phyloP scores from a whole-genome alignment of 2,329 filamentous ascomycete genomes.

The Aspergillus ruber region DNA sequence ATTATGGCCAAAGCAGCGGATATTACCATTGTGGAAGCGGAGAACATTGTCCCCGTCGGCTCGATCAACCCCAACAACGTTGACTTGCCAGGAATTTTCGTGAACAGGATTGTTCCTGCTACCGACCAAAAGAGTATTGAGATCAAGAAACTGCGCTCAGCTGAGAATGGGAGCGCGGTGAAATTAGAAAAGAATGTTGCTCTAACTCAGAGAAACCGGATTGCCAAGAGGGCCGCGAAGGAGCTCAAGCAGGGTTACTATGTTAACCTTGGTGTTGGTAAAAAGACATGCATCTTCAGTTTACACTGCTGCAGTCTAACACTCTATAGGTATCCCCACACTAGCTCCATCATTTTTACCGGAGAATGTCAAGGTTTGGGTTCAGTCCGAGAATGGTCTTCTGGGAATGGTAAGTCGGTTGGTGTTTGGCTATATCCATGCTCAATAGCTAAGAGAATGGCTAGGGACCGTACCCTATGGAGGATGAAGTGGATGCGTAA shows the following conservation, averaged over 20 bases:
- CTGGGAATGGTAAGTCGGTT: slow-evolving; percentile 55
- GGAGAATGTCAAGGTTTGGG: slow-evolving; percentile 63
- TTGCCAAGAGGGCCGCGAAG: slow-evolving; percentile 69
- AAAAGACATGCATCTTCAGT: neutral
- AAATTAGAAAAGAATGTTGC: slow-evolving; percentile 28
- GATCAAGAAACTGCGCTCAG: slow-evolving; percentile 53
- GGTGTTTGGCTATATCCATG: too few relatives aligned
- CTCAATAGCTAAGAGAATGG: neutral
- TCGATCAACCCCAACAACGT: slow-evolving; percentile 67
- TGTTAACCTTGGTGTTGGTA: slow-evolving; percentile 30
- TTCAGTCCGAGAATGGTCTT: slow-evolving; percentile 83
- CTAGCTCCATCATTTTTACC: slow-evolving; percentile 73
- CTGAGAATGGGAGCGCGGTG: slow-evolving; percentile 29
- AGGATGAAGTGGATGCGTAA: slow-evolving; percentile 61
- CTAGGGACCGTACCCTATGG: slow-evolving; percentile 66
- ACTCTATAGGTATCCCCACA: slow-evolving; percentile 64
- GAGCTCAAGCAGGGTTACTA: slow-evolving; percentile 61
- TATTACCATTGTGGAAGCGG: slow-evolving; percentile 75
- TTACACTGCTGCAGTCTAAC: neutral
- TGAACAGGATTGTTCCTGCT: slow-evolving; percentile 72
- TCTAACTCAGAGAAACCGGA: slow-evolving; percentile 47
- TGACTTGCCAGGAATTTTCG: slow-evolving; percentile 74
- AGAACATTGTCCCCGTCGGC: slow-evolving; percentile 71
- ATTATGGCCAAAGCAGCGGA: slow-evolving; percentile 77
- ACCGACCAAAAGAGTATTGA: slow-evolving; percentile 68